phyloP scores from a whole-genome alignment of 345 rosid species.

The Passiflora organensis region DNA sequence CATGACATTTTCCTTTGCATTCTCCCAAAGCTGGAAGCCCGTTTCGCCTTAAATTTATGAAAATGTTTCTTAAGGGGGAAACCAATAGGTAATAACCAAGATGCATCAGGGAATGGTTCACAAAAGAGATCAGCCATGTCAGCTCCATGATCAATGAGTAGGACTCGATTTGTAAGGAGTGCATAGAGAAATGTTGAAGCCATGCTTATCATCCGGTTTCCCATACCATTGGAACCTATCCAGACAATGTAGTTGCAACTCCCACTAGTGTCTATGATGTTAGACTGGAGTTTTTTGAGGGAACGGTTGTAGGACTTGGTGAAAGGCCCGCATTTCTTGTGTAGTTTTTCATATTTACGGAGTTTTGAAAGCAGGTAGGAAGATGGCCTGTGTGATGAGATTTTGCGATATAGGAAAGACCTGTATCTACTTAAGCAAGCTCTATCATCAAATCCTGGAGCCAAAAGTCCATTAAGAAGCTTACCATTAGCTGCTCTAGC shows the following conservation, averaged over 20 bases:
- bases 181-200: slow-evolving; percentile 16
- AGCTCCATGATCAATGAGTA: slow-evolving; percentile 4
- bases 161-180: slow-evolving; percentile 11
- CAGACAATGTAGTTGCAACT: slow-evolving; percentile 7
- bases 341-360: slow-evolving; percentile 2
- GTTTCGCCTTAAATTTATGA: not conserved
- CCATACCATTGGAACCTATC: slow-evolving; percentile 4
- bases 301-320: slow-evolving; percentile 3
- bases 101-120: slow-evolving; percentile 17
- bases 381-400: slow-evolving; percentile 6
- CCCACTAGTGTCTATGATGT: not conserved
- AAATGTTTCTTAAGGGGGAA: slow-evolving; percentile 2
- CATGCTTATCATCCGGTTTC: slow-evolving; percentile 11
- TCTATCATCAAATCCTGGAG: slow-evolving; percentile 3
- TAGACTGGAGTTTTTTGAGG: not conserved
- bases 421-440: not conserved
- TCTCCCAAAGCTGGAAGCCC: slow-evolving; percentile 6
- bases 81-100: slow-evolving; percentile 13
- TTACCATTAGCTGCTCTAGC: not conserved
- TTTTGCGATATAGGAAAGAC: not conserved
- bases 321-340: not conserved
- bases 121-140: slow-evolving; percentile 17
- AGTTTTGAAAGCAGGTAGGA: slow-evolving; percentile 7
- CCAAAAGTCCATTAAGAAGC: not conserved
- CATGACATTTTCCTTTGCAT: slow-evolving; percentile 1